Evolutionary conservation across 2,329 filamentous ascomycete species (phyloP).

Genomic region (Xylaria hypoxylon): DNA sequence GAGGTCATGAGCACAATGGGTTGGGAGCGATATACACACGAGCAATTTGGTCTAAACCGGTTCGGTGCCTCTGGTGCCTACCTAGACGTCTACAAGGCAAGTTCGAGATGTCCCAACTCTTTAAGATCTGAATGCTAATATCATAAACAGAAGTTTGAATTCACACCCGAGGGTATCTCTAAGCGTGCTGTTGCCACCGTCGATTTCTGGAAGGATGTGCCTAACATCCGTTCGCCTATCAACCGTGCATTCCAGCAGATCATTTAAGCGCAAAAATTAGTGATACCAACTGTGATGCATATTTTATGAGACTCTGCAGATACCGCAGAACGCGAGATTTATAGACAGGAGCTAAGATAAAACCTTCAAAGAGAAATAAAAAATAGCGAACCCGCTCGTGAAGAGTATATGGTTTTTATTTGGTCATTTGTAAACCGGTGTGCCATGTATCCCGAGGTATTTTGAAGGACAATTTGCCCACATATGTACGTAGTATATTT

Average conservation of each 20-base stretch:
- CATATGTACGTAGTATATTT: not conserved
- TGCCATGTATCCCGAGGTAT: not conserved
- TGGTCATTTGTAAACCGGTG: not conserved
- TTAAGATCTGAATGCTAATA: conserved; percentile 52
- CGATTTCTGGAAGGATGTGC: conserved; percentile 95
- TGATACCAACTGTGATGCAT: conserved; percentile 28
- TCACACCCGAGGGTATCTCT: conserved; percentile 95
- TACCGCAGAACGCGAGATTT: conserved; percentile 40
- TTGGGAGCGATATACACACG: conserved; percentile 99
- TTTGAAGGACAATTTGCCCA: not conserved
- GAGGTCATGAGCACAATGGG: conserved; percentile 98
- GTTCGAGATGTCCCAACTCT: conserved; percentile 42
- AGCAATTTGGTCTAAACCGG: conserved; percentile 99
- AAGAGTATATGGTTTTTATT: not conserved
- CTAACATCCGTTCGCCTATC: conserved; percentile 91
- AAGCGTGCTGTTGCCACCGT: conserved; percentile 94
- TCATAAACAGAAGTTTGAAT: conserved; percentile 88
- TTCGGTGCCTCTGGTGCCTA: conserved; percentile 98
- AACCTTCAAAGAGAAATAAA: conserved; percentile 30
- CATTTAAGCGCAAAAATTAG: conserved; percentile 68
- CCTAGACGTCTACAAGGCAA: conserved; percentile 95
- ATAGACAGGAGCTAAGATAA: conserved; percentile 48
- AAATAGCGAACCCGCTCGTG: conserved; percentile 1
- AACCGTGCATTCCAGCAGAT: conserved; percentile 99
- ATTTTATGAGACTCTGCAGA: conserved; percentile 35